phyloP scores from a whole-genome alignment of 805 yeast genomes.

The Suhomyces sp. region DNA sequence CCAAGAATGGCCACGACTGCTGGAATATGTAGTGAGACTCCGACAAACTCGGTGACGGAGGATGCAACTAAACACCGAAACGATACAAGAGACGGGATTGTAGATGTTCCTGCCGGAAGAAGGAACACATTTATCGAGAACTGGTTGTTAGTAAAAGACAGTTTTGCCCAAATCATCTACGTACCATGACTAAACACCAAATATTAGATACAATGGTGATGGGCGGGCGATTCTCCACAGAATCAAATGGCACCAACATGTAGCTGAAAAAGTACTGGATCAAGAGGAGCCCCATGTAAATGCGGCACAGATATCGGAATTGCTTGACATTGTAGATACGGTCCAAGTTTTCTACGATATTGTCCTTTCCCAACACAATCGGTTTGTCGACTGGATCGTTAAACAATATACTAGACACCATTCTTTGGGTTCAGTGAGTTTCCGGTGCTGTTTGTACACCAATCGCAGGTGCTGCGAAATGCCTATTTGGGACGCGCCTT shows the following conservation, averaged over 20 bases:
- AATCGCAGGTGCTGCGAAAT: background rate
- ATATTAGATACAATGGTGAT: constrained; percentile 19
- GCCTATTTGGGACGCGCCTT: background rate
- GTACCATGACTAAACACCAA: constrained; percentile 11
- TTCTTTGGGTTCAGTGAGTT: background rate
- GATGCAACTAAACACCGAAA: background rate
- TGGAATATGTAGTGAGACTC: constrained; percentile 15
- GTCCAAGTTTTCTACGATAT: constrained; percentile 2
- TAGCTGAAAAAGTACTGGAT: constrained; percentile 28
- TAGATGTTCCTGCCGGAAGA: constrained; percentile 21
- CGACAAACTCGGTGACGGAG: background rate
- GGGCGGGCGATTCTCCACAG: constrained; percentile 30
- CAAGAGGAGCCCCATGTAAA: constrained; percentile 22
- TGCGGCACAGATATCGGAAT: constrained; percentile 11
- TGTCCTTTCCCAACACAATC: background rate
- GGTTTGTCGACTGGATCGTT: background rate
- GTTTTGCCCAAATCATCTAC: background rate
- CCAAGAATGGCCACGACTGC: constrained; percentile 19
- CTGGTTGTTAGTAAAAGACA: constrained; percentile 7
- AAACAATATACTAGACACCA: background rate
- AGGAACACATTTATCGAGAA: constrained; percentile 17
- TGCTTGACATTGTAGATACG: constrained; percentile 14
- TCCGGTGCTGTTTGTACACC: background rate
- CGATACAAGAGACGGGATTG: constrained; percentile 8
- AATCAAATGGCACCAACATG: constrained; percentile 33